Percentiles rank a stretch among this genome's conserved stretches.
These are phyloP conservation scores for Globisporangium irregulare DNA, from an alignment of 352 stramenopile genomes.

Conservation along the genomic window DNA sequence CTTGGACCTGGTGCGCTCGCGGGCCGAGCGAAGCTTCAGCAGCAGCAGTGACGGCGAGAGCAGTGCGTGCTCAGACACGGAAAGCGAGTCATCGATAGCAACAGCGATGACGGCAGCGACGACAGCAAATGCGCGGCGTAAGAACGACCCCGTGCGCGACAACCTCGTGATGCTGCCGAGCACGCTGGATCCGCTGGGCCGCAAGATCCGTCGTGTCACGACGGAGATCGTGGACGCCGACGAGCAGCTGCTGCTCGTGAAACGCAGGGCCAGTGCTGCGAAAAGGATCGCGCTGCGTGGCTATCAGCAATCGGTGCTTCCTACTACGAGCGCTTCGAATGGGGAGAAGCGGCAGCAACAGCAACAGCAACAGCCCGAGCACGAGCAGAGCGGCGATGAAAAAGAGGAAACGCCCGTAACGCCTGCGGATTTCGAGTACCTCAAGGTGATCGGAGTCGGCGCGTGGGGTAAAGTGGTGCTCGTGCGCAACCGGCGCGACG, in stretches of 20 bases:
- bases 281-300: conserved; percentile 87
- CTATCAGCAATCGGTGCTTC: conserved; percentile 8
- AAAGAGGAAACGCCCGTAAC: conserved; percentile 23
- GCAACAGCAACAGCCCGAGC: neutral
- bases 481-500: conserved; percentile 52
- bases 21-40: conserved; percentile 12
- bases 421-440: conserved; percentile 71
- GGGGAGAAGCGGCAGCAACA: neutral
- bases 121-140: conserved; percentile 3
- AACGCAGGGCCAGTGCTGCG: conserved; percentile 36
- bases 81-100: conserved; percentile 20
- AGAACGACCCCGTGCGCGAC: conserved; percentile 16
- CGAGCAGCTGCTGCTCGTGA: conserved; percentile 58
- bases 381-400: neutral
- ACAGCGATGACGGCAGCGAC: neutral
- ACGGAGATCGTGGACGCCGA: conserved; percentile 45
- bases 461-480: conserved; percentile 84
- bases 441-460: conserved; percentile 89
- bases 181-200: conserved; percentile 42
- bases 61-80: conserved; percentile 31
- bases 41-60: conserved; percentile 12
- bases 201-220: conserved; percentile 50
- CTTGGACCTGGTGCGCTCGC: neutral
- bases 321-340: neutral
- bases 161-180: conserved; percentile 59